These are phyloP conservation scores for Diaporthe vaccinii DNA, from an alignment of 2,329 filamentous ascomycete species.

Conservation along the genomic window DNA sequence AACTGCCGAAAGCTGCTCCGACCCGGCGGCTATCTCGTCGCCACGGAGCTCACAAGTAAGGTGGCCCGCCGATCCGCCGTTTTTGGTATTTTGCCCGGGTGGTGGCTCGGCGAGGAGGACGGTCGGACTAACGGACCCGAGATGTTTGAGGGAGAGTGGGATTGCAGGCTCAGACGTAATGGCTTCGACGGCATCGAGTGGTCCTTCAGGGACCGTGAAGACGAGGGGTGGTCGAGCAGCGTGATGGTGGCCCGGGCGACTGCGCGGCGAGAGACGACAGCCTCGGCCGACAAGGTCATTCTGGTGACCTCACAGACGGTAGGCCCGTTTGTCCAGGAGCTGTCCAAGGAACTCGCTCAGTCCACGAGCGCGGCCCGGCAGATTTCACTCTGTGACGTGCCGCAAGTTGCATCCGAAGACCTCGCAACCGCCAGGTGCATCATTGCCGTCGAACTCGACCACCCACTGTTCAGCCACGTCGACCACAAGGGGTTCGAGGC, in stretches of 20 bases:
- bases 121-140: slow-evolving; percentile 47
- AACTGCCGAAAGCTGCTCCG: slow-evolving; percentile 49
- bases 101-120: slow-evolving; percentile 52
- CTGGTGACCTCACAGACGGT: background rate
- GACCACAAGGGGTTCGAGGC: slow-evolving; percentile 41
- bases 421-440: slow-evolving; percentile 44
- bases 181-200: slow-evolving; percentile 46
- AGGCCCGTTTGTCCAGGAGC: background rate
- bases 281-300: background rate
- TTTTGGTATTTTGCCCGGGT: slow-evolving; percentile 47
- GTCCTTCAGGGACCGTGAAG: slow-evolving; percentile 29
- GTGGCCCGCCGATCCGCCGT: slow-evolving; percentile 18
- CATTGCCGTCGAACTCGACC: slow-evolving; percentile 48
- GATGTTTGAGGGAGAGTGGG: slow-evolving; percentile 46
- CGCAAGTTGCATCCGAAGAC: background rate
- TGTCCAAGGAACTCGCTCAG: background rate
- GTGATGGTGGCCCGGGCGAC: slow-evolving; percentile 12
- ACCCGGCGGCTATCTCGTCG: slow-evolving; percentile 52
- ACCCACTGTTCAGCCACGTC: slow-evolving; percentile 45
- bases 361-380: background rate
- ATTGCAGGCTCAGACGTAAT: slow-evolving; percentile 44
- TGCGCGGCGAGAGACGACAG: background rate
- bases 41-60: slow-evolving; percentile 40
- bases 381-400: background rate
- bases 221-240: slow-evolving; percentile 26